Evolutionary conservation across 1,139 yeast genomes (phyloP), one percentile per base, ranked within the genome.

Genomic region (Taiozyma sp.): DNA sequence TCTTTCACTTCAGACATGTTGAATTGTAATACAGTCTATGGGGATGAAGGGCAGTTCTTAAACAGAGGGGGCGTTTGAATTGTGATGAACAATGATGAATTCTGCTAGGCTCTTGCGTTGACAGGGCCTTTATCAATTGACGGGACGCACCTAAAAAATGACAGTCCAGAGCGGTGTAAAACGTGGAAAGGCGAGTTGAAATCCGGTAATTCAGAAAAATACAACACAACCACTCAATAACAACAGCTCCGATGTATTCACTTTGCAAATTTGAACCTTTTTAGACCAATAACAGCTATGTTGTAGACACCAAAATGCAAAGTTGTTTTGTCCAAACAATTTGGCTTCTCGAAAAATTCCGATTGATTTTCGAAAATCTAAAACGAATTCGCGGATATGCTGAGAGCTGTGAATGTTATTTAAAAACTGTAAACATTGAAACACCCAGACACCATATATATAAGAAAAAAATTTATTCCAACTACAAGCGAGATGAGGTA

Each of bases 391-490:
- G 41, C 41, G 41, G 3, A 9, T 8, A 28, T 19, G 19, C 19
- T 19, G 19, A 19, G 19, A 2, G 19, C 19, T 19, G 19, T 19
- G 3, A 19, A 19, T 19, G 3, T 19, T 19, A 19, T 2, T 19
- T 19, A 19, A 28, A 28, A 28, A 28, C 30, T 24, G 27, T 24
- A 24, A 24, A 24, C 8, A 3, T 29, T 8, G 10, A 14, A 42
- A 42, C 44, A 42, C 22, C 44, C 44, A 13, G 44, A 42, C 44
- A 42, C 44, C 44, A 42, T 23, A 39, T 29, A 39, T n/a, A 23
- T 23, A 42, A n/a, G 29, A 42, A 23, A n/a, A n/a, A 22, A 16
- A 42, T 42, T 22, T 42, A 13, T 22, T 13, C 14, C 16, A 12
- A 13, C 2, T 12, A 13, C 19, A 1, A 30, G n/a, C 12, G 34